These are phyloP conservation scores for Plasmodium yoelii DNA, from an alignment of 169 alveolate genomes.

Conservation along the genomic window DNA sequence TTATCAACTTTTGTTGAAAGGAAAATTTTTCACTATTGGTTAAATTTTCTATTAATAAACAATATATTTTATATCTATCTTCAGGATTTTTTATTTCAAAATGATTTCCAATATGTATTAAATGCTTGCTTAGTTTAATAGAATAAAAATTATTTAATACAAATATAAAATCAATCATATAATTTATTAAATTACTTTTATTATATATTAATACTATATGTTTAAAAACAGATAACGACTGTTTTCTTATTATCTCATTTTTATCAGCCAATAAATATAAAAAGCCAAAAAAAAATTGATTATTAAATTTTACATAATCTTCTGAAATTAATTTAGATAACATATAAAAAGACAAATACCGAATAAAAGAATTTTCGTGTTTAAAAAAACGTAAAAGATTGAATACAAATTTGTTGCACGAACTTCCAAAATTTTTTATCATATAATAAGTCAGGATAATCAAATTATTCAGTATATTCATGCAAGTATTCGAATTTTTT, in stretches of 20 bases:
- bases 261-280: slow-evolving; percentile 58
- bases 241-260: slow-evolving; percentile 57
- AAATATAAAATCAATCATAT: slow-evolving; percentile 56
- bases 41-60: slow-evolving; percentile 29
- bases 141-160: slow-evolving; percentile 47
- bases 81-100: slow-evolving; percentile 41
- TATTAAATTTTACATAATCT: slow-evolving; percentile 52
- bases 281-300: slow-evolving; percentile 56
- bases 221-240: slow-evolving; percentile 56
- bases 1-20: slow-evolving; percentile 49
- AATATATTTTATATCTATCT: slow-evolving; percentile 46
- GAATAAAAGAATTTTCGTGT: slow-evolving; percentile 49
- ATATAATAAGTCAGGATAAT: slow-evolving; percentile 46
- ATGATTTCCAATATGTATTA: slow-evolving; percentile 22
- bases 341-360: slow-evolving; percentile 69
- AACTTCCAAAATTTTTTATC: slow-evolving; percentile 68
- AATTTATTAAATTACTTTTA: slow-evolving; percentile 43
- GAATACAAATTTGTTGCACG: slow-evolving; percentile 60
- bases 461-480: slow-evolving; percentile 47
- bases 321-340: slow-evolving; percentile 63
- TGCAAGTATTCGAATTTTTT: slow-evolving; percentile 28
- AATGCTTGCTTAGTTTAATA: slow-evolving; percentile 44
- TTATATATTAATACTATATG: slow-evolving; percentile 59
- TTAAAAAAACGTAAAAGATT: slow-evolving; percentile 50
- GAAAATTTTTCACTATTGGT: slow-evolving; percentile 65